Conservation (phyloP, 345 rosid genomes). For the Geranium rotundifolium region DNA sequence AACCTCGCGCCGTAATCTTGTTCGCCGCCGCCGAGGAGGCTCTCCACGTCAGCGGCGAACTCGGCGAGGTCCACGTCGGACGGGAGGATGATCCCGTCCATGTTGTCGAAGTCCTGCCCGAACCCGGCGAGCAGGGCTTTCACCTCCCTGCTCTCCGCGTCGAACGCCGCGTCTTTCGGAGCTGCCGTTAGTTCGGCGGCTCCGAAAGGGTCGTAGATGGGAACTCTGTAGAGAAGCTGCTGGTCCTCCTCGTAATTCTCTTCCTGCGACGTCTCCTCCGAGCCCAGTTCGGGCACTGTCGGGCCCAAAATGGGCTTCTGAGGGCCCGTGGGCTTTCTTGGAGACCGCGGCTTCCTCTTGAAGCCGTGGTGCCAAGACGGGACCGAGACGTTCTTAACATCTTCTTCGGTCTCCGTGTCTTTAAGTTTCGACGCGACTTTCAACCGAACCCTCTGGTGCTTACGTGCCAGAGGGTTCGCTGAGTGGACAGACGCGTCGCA, state of each 20-base stretch:
- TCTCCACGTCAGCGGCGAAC: slow-evolving; percentile 85
- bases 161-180: not conserved
- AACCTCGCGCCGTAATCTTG: slow-evolving; percentile 21
- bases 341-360: slow-evolving; percentile 70
- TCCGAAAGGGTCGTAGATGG: slow-evolving; percentile 50
- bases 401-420: slow-evolving; percentile 8
- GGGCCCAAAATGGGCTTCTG: slow-evolving; percentile 16
- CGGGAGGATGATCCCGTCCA: slow-evolving; percentile 51
- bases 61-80: slow-evolving; percentile 79
- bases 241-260: slow-evolving; percentile 52
- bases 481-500: slow-evolving; percentile 83
- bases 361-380: slow-evolving; percentile 76
- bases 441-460: slow-evolving; percentile 75
- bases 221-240: slow-evolving; percentile 81
- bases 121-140: slow-evolving; percentile 1
- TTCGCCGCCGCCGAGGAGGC: slow-evolving; percentile 69
- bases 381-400: slow-evolving; percentile 1
- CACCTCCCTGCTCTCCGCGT: slow-evolving; percentile 6
- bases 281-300: slow-evolving; percentile 65
- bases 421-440: slow-evolving; percentile 38
- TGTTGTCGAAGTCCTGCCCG: slow-evolving; percentile 13
- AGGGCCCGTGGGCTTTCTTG: slow-evolving; percentile 10
- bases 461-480: slow-evolving; percentile 71
- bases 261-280: slow-evolving; percentile 30
- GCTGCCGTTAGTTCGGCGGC: slow-evolving; percentile 26